These are phyloP conservation scores for Hemerocallis citrina DNA, from an alignment of 106 monocot genomes.

Conservation along the genomic window DNA sequence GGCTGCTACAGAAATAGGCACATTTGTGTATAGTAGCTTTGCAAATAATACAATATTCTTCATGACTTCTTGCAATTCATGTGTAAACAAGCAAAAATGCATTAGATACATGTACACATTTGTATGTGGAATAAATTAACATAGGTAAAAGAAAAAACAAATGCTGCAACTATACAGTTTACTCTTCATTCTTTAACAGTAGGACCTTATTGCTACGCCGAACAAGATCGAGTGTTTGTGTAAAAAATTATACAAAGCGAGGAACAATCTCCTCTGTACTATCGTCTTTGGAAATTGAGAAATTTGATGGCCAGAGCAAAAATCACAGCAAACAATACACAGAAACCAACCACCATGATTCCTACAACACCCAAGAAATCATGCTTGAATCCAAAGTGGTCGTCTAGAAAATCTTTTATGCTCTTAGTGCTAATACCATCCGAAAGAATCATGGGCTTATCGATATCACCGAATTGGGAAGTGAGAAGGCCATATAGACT, in stretches of 20 bases:
- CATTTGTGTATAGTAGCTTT: neutral
- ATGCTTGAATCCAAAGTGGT: constrained; percentile 73
- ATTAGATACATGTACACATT: neutral
- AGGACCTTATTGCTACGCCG: neutral
- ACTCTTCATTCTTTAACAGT: constrained; percentile 5
- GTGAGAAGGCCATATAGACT: constrained; percentile 91
- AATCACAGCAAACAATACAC: constrained; percentile 71
- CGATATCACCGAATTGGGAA: constrained; percentile 78
- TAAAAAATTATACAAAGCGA: constrained; percentile 12
- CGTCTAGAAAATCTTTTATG: constrained; percentile 42
- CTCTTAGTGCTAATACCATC: constrained; percentile 59
- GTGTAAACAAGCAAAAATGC: neutral
- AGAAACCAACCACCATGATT: constrained; percentile 74
- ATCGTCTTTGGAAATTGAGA: constrained; percentile 90
- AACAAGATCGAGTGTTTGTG: neutral
- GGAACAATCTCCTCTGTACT: neutral
- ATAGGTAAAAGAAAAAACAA: constrained; percentile 50
- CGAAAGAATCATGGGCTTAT: constrained; percentile 43
- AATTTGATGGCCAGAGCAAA: constrained; percentile 76
- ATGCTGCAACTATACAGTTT: constrained; percentile 12
- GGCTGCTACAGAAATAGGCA: too few relatives aligned
- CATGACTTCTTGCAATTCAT: neutral
- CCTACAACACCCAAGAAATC: constrained; percentile 68
- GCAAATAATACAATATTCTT: neutral
- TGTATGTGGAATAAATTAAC: neutral